Evolutionary conservation across 257 asterid genomes (phyloP), one percentile per base, ranked within the genome.

Genomic region (Solanum infundibuliforme): DNA sequence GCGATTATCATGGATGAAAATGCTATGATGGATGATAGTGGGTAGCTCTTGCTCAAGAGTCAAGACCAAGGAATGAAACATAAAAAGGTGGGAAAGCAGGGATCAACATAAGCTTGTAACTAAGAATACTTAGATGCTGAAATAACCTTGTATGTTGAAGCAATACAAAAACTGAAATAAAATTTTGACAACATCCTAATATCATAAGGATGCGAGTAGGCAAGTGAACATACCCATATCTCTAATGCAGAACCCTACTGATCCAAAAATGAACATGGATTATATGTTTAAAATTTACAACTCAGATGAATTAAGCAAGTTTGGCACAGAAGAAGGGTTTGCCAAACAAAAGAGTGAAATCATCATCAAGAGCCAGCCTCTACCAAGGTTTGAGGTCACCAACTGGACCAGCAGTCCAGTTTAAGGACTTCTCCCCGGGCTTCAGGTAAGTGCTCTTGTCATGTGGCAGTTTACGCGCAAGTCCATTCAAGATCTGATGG

Each of bases 371-470:
- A 43, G 60, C 85, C 41, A 82, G 25, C 39, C 46, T 12, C 90
- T 92, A 95, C 98, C 98, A 95, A 3, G 98, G 98, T 83, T 95
- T 95, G 36, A 96, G 96, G 91, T 96, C 98, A 68, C 89, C 94
- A 62, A 92, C 93, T 0, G 98, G 98, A 5, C 99, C 98, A 1
- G 98, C 96, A 4, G 99, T 95, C 99, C 98, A 96, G 93, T 96
- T 95, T 85, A 96, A 90, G 86, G 88, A 31, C 90, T 89, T 94
- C 76, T 94, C 96, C 39, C 96, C 95, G 0, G 94, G 90, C 74
- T 85, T 91, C 93, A 95, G 38, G 94, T 73, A 93, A 23, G 90
- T 88, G 34, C 91, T 91, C 88, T 79, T 73, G 48, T 92, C 95
- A 31, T 94, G 98, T 0, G 98, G 98, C 89, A 95, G 82, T 90